Evolutionary conservation across 176 grass and related monocot genomes (phyloP).

Genomic region (Aegilops sharonensis): DNA sequence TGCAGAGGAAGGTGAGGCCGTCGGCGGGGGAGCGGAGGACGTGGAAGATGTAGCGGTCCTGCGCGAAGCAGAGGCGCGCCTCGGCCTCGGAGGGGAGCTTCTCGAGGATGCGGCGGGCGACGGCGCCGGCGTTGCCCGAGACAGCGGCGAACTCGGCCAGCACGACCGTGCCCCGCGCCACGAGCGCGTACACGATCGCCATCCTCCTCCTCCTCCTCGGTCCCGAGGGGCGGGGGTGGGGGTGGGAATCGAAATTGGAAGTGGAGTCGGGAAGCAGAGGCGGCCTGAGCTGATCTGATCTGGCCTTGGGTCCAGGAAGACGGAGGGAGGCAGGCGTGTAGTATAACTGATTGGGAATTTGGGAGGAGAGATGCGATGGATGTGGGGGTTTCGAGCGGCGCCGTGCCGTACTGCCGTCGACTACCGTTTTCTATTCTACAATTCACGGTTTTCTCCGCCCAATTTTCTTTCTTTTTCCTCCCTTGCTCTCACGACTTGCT

Average conservation of each 20-base stretch:
- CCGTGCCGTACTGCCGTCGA: slow-evolving; percentile 24
- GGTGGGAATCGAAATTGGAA: background rate
- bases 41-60: slow-evolving; percentile 99
- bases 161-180: slow-evolving; percentile 83
- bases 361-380: background rate
- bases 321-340: background rate
- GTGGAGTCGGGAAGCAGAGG: background rate
- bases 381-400: slow-evolving; percentile 5
- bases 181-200: slow-evolving; percentile 86
- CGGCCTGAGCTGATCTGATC: slow-evolving; percentile 15
- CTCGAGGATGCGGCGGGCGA: slow-evolving; percentile 84
- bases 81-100: slow-evolving; percentile 70
- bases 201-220: slow-evolving; percentile 4
- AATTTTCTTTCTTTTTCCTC: background rate
- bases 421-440: background rate
- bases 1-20: slow-evolving; percentile 85
- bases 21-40: slow-evolving; percentile 61
- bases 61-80: slow-evolving; percentile 77
- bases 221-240: background rate
- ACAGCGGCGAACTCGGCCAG: slow-evolving; percentile 88
- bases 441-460: background rate
- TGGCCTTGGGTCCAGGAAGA: background rate
- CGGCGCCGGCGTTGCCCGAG: slow-evolving; percentile 75
- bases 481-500: background rate
- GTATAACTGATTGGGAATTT: background rate